Evolutionary conservation across 2,329 filamentous ascomycete genomes (phyloP).

Genomic region (Diaporthe aspalathi): DNA sequence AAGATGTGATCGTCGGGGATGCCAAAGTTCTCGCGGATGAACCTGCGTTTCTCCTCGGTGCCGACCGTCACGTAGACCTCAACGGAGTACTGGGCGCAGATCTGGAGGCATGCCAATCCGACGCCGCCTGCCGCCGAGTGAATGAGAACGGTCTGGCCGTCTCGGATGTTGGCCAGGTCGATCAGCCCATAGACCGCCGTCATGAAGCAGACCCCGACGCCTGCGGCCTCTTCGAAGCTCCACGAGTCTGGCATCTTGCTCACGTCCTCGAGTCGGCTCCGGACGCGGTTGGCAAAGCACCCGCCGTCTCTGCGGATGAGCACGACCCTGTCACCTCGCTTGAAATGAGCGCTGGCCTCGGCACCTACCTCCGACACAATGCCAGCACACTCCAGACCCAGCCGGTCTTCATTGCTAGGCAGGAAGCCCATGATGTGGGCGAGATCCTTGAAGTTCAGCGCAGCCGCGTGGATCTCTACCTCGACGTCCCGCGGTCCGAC

Average conservation of each 20-base stretch:
- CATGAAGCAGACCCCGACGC: neutral
- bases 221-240: neutral
- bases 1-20: neutral
- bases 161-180: neutral
- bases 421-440: neutral
- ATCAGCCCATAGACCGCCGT: neutral
- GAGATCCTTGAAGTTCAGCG: neutral
- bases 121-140: neutral
- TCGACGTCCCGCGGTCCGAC: neutral
- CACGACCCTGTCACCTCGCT: neutral
- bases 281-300: neutral
- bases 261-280: neutral
- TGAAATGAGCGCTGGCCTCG: neutral
- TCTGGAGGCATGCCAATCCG: neutral
- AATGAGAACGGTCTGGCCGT: neutral
- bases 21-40: neutral
- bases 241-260: neutral
- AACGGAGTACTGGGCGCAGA: neutral
- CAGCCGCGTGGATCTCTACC: neutral
- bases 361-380: neutral
- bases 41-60: neutral
- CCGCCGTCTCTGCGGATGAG: neutral
- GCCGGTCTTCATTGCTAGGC: neutral
- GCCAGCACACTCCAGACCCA: neutral
- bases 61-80: neutral